A percentile compares a stretch with the other conserved stretches of the same genome.
Evolutionary conservation across 2,329 filamentous ascomycete genomes (phyloP).

Genomic region (Lachnellula subtilissima): DNA sequence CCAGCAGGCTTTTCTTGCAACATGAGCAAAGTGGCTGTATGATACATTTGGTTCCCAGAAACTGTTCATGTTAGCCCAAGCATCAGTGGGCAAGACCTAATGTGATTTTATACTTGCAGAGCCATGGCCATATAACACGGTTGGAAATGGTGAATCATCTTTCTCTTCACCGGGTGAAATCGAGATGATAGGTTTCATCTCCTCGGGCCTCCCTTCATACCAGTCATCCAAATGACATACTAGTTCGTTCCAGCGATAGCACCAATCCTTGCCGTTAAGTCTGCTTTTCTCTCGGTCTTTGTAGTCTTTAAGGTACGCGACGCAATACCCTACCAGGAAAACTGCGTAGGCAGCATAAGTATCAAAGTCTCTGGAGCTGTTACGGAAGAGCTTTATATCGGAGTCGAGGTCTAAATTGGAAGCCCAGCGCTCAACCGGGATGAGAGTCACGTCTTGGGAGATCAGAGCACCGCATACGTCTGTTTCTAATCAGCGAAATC

Average conservation of each 20-base stretch:
- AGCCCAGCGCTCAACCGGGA: constrained; percentile 40
- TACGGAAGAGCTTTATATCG: constrained; percentile 33
- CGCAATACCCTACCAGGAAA: constrained; percentile 41
- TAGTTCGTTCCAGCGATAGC: constrained; percentile 34
- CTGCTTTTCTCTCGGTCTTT: constrained; percentile 17
- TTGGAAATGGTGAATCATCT: constrained; percentile 23
- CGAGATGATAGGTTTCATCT: constrained; percentile 34
- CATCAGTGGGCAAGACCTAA: not conserved
- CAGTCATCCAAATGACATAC: constrained; percentile 39
- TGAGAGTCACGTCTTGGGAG: constrained; percentile 39
- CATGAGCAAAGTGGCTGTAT: constrained; percentile 29
- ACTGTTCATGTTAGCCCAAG: constrained; percentile 9
- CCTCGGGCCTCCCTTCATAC: constrained; percentile 35
- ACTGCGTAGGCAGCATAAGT: constrained; percentile 49
- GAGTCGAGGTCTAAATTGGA: constrained; percentile 24
- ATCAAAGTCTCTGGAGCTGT: constrained; percentile 34
- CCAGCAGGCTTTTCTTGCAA: constrained; percentile 31
- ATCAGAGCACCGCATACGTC: constrained; percentile 52
- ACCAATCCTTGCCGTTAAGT: constrained; percentile 19
- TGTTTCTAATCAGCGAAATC: not conserved
- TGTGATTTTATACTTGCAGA: not conserved
- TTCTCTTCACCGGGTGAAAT: constrained; percentile 29
- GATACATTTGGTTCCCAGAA: constrained; percentile 34
- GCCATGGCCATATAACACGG: constrained; percentile 15
- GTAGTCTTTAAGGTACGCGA: constrained; percentile 35